Conservation (phyloP, 306 rosid genomes). For the Prunus padus region DNA sequence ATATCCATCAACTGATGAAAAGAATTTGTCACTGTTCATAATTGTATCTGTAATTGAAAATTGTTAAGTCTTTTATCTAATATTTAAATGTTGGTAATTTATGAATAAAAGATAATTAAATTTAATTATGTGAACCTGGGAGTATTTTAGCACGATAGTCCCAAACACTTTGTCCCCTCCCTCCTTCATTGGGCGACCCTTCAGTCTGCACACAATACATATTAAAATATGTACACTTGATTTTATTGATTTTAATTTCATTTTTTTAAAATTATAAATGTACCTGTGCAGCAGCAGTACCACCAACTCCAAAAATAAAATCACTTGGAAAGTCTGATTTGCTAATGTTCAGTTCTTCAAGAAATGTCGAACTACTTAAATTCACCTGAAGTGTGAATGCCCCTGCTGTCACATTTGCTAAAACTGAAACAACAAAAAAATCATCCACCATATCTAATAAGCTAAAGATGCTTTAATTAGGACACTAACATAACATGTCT, state of each 20-base stretch:
- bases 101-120: not conserved
- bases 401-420: not conserved
- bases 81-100: not conserved
- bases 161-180: constrained; percentile 17
- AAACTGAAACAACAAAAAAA: not conserved
- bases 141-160: constrained; percentile 9
- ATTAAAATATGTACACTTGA: not conserved
- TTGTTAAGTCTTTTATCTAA: not conserved
- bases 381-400: not conserved
- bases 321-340: constrained; percentile 5
- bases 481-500: too few species aligned
- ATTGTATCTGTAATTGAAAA: not conserved
- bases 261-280: not conserved
- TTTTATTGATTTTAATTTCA: not conserved
- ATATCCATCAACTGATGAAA: constrained; percentile 18
- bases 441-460: not conserved
- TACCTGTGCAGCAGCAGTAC: constrained; percentile 12
- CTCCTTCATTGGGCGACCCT: constrained; percentile 12
- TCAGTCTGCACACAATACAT: not conserved
- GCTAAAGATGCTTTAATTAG: too few species aligned
- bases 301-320: constrained; percentile 1
- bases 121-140: constrained; percentile 9
- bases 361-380: not conserved
- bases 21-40: not conserved
- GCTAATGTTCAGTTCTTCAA: not conserved